Conservation (phyloP, 2,329 filamentous ascomycete genomes). For the Fragosphaeria purpurea region DNA sequence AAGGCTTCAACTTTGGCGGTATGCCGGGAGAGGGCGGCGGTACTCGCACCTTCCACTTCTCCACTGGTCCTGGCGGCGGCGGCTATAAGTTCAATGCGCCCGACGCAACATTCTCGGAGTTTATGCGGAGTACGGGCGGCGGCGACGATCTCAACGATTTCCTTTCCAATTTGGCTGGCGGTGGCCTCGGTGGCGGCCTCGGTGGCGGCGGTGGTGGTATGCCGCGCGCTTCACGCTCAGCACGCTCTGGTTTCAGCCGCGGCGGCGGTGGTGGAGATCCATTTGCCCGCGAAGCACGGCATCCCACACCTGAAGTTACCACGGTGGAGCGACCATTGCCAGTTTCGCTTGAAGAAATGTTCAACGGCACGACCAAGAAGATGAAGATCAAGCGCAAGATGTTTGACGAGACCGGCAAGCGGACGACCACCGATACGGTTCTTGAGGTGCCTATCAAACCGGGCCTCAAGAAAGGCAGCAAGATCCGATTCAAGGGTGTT, state of each 20-base stretch:
- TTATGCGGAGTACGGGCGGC: constrained; percentile 52
- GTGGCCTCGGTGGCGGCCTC: constrained; percentile 22
- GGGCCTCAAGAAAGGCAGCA: constrained; percentile 90
- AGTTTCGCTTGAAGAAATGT: constrained; percentile 80
- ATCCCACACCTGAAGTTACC: constrained; percentile 72
- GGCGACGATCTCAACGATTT: constrained; percentile 43
- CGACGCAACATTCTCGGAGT: constrained; percentile 76
- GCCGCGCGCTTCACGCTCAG: constrained; percentile 2
- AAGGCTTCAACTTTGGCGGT: constrained; percentile 14
- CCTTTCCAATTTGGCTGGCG: constrained; percentile 35
- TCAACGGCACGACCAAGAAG: constrained; percentile 81
- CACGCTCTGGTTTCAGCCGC: constrained; percentile 11
- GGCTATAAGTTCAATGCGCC: constrained; percentile 80
- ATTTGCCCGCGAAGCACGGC: constrained; percentile 26
- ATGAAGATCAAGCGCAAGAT: constrained; percentile 98
- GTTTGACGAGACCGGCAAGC: constrained; percentile 77
- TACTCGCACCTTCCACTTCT: constrained; percentile 55
- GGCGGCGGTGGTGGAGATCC: constrained; percentile 13
- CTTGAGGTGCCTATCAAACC: constrained; percentile 93
- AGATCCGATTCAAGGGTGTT: constrained; percentile 97
- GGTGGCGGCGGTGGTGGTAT: constrained; percentile 26
- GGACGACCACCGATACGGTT: constrained; percentile 78
- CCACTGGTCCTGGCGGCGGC: constrained; percentile 39
- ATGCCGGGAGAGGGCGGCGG: constrained; percentile 47
- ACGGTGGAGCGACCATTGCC: constrained; percentile 79